These are phyloP conservation scores for Oryza officinalis DNA, from an alignment of 176 grass and related monocot genomes.

Conservation along the genomic window DNA sequence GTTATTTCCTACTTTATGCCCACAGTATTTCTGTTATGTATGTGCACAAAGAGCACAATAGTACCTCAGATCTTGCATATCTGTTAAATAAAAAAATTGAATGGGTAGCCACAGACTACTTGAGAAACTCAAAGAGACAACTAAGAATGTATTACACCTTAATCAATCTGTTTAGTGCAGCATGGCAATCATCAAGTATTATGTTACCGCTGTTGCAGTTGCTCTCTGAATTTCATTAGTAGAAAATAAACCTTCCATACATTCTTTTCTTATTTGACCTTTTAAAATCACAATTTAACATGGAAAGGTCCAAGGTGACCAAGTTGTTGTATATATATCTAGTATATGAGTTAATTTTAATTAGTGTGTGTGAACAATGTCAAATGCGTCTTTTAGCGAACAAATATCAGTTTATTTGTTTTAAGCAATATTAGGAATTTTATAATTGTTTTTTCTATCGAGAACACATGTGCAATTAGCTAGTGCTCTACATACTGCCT, in stretches of 20 bases:
- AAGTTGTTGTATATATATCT: background rate
- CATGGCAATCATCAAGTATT: background rate
- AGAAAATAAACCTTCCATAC: no score
- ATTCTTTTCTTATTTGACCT: background rate
- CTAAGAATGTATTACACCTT: background rate
- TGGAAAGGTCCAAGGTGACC: background rate
- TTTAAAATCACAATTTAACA: background rate
- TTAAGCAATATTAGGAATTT: background rate
- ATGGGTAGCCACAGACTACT: background rate
- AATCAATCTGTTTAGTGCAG: background rate
- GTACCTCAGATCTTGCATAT: background rate
- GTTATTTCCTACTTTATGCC: conserved; percentile 4
- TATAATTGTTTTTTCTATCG: background rate
- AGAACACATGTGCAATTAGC: background rate
- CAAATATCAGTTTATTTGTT: background rate
- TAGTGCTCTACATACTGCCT: background rate
- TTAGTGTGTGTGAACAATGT: background rate
- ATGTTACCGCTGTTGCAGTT: background rate
- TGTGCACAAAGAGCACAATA: background rate
- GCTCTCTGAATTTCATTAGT: background rate
- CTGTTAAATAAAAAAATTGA: background rate
- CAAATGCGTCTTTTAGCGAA: background rate
- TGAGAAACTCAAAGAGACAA: background rate
- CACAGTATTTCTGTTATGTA: background rate
- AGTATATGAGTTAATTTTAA: background rate